Percentiles rank a stretch among this genome's conserved stretches.
These are phyloP conservation scores for Backusella psychrophila DNA, from an alignment of 192 early-diverging fungal species.

Conservation along the genomic window DNA sequence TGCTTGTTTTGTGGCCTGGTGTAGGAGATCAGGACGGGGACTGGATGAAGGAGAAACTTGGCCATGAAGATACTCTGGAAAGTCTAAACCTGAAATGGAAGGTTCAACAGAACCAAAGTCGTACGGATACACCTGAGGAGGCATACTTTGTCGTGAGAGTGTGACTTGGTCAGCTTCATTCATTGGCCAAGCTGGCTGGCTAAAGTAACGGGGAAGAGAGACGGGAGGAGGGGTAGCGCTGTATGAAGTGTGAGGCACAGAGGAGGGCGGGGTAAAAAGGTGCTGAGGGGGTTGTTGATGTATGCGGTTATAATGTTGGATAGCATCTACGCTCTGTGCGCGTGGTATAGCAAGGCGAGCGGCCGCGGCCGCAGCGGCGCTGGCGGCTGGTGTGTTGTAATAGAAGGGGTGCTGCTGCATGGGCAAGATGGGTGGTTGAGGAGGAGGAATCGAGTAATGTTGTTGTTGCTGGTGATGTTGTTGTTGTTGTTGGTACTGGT, in stretches of 20 bases:
- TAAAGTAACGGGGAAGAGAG: background rate
- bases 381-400: background rate
- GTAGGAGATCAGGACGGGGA: background rate
- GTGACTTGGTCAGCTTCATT: background rate
- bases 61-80: constrained; percentile 25
- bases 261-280: background rate
- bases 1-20: background rate
- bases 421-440: background rate
- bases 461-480: constrained; percentile 11
- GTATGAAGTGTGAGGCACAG: background rate
- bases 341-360: constrained; percentile 7
- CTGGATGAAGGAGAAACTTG: constrained; percentile 18
- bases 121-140: constrained; percentile 18
- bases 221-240: constrained; percentile 12
- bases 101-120: background rate
- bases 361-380: background rate
- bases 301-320: background rate
- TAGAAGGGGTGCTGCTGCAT: background rate
- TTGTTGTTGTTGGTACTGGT: constrained; percentile 13
- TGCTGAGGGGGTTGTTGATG: constrained; percentile 6
- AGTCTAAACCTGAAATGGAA: constrained; percentile 13
- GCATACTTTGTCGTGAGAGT: constrained; percentile 23
- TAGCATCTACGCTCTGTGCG: constrained; percentile 24
- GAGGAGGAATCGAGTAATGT: background rate
- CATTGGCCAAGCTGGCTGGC: background rate